Conservation (phyloP, 2,329 filamentous ascomycete genomes). For the Zasmidium angulare region DNA sequence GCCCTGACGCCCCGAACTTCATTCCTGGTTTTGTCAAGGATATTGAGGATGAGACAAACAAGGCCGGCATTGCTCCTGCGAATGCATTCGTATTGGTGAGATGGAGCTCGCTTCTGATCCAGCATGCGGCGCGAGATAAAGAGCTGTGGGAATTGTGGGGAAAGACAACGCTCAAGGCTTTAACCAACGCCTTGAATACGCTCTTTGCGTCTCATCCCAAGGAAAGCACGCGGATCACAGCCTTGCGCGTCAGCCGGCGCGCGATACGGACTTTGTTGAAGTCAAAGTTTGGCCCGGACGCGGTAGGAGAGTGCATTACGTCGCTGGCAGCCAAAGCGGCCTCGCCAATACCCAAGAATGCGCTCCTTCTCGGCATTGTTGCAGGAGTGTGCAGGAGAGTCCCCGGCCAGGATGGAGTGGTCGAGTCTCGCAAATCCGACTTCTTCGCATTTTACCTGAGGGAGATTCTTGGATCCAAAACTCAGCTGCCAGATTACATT, state of each 20-base stretch:
- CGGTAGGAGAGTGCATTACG: conserved; percentile 62
- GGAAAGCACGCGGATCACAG: conserved; percentile 67
- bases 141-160: conserved; percentile 65
- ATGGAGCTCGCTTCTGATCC: conserved; percentile 81
- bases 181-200: conserved; percentile 74
- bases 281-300: conserved; percentile 58
- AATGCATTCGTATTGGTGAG: conserved; percentile 88
- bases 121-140: conserved; percentile 62
- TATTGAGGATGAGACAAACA: conserved; percentile 71
- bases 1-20: conserved; percentile 55
- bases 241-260: conserved; percentile 74
- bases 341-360: conserved; percentile 66
- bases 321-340: conserved; percentile 68
- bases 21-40: conserved; percentile 65
- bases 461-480: conserved; percentile 79
- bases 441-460: conserved; percentile 82
- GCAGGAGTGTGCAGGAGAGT: conserved; percentile 82
- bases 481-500: conserved; percentile 68
- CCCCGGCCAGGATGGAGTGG: conserved; percentile 57
- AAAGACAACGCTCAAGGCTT: conserved; percentile 64
- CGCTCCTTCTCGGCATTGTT: conserved; percentile 77
- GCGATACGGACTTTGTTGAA: conserved; percentile 74
- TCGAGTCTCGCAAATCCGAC: conserved; percentile 67
- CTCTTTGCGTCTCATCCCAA: conserved; percentile 68
- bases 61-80: conserved; percentile 71